These are phyloP conservation scores for Penicillium brevicompactum DNA, from an alignment of 2,329 filamentous ascomycete species.

Conservation along the genomic window DNA sequence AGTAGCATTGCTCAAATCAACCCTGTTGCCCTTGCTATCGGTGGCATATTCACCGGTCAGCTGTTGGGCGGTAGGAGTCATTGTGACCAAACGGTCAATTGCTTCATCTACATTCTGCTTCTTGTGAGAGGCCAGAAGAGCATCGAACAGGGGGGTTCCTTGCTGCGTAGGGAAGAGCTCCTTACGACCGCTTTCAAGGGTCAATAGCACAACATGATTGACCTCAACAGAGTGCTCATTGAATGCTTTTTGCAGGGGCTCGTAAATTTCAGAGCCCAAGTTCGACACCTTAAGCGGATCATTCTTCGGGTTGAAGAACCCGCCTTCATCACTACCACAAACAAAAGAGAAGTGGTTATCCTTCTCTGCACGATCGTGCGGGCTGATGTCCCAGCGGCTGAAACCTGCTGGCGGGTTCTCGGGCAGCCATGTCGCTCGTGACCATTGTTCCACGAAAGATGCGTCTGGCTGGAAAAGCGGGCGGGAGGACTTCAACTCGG, in stretches of 20 bases:
- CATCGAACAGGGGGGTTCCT: conserved; percentile 36
- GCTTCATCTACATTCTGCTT: conserved; percentile 23
- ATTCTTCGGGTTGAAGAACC: conserved; percentile 34
- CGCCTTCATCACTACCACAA: conserved; percentile 16
- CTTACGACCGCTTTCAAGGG: conserved; percentile 45
- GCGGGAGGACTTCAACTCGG: conserved; percentile 15
- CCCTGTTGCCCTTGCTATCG: conserved; percentile 31
- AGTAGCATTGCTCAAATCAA: conserved; percentile 20
- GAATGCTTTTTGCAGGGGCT: conserved; percentile 32
- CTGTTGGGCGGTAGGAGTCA: conserved; percentile 37
- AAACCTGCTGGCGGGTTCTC: conserved; percentile 32
- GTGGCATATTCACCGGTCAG: conserved; percentile 40
- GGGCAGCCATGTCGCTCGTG: conserved; percentile 36
- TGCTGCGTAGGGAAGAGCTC: conserved; percentile 44
- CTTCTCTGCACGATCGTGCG: conserved; percentile 16
- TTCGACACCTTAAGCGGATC: conserved; percentile 45
- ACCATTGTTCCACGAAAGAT: conserved; percentile 19
- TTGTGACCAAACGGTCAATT: conserved; percentile 29
- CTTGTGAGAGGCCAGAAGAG: conserved; percentile 33
- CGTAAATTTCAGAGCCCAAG: conserved; percentile 33
- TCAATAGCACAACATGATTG: conserved; percentile 42
- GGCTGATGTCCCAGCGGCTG: conserved; percentile 30
- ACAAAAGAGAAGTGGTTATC: conserved; percentile 20
- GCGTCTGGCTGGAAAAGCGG: conserved; percentile 12
- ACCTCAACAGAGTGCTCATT: conserved; percentile 35